Base-by-base conservation (phyloP, 2,329 filamentous ascomycete genomes). In the Fusarium sp. region DNA sequence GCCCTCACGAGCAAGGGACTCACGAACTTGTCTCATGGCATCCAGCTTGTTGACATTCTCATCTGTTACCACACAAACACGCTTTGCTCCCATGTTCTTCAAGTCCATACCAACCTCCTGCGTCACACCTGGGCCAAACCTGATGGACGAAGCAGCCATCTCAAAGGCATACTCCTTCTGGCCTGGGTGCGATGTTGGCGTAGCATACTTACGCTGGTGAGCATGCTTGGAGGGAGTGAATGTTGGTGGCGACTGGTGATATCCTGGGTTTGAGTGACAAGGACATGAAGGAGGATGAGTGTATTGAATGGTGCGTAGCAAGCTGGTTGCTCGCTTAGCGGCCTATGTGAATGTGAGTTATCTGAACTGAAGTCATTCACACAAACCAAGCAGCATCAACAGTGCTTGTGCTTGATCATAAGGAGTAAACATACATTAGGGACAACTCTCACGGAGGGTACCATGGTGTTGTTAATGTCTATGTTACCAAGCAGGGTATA, bases 21-120 rank as follows among this genome's bases (percentile, higher is more conserved):
- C 94, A 11, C 94, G 87, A 9, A 95, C 95, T 82, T 97, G 94
- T 82, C 92, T 91, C 93, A 99, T 97, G 18, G 95, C 95, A 80
- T 95, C 90, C 74, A 99, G 85, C 82, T 93, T 92, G 78, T 90
- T 86, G 21, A 99, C 94, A 32, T 91, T 97, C 59, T 85, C 83
- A 80, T 99, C 96, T 21, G 96, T 99, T 21, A 99, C 95, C 9
- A 99, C 94, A 80, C 94, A 94, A 65, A 99, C 96, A 49, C 91
- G 91, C 85, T 94, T 93, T 11, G 93, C 91, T 19, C 93, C 93
- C 87, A 99, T 88, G 81, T 99, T 98, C 83, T 91, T 92, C 76
- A 98, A 92, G 83, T 99, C 96, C 96, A 98, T 98, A 73, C 96
- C 96, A 25, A 99, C 95, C 83, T 99, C 96, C 82, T 94, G 94